These are phyloP conservation scores for Conringia planisiliqua DNA, from an alignment of 345 rosid species.

Conservation along the genomic window DNA sequence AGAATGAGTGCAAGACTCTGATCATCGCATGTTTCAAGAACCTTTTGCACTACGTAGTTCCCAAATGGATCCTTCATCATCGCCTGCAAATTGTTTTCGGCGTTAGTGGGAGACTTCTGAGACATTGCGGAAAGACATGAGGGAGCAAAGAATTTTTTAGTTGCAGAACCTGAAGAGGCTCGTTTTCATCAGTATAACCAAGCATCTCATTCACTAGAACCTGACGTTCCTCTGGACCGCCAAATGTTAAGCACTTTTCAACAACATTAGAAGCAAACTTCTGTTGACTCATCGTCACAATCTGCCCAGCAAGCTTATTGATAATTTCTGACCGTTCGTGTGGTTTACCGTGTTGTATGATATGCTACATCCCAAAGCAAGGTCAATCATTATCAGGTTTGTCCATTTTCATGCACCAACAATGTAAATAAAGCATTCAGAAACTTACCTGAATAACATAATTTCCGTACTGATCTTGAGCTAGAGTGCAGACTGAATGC, in stretches of 20 bases:
- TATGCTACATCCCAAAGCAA: constrained; percentile 54
- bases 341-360: constrained; percentile 82
- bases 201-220: constrained; percentile 86
- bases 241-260: constrained; percentile 87
- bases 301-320: constrained; percentile 82
- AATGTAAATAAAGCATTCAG: neutral
- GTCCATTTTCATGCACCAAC: neutral
- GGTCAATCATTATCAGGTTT: constrained; percentile 5
- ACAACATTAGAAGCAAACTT: constrained; percentile 98
- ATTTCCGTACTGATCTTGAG: constrained; percentile 95
- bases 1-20: constrained; percentile 73
- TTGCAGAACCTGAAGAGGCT: constrained; percentile 83
- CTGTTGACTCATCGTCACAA: constrained; percentile 95
- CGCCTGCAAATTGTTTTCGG: constrained; percentile 46
- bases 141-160: neutral
- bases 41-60: constrained; percentile 95
- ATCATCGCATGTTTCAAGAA: constrained; percentile 91
- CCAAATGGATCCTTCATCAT: constrained; percentile 99
- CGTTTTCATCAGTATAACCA: constrained; percentile 91
- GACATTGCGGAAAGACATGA: constrained; percentile 9
- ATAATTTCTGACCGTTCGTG: constrained; percentile 74
- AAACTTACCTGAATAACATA: constrained; percentile 87
- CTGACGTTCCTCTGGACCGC: constrained; percentile 81
- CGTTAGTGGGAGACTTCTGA: neutral
- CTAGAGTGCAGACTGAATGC: constrained; percentile 67